phyloP scores from a whole-genome alignment of 2,329 filamentous ascomycete genomes.

The Macrophomina tecta region DNA sequence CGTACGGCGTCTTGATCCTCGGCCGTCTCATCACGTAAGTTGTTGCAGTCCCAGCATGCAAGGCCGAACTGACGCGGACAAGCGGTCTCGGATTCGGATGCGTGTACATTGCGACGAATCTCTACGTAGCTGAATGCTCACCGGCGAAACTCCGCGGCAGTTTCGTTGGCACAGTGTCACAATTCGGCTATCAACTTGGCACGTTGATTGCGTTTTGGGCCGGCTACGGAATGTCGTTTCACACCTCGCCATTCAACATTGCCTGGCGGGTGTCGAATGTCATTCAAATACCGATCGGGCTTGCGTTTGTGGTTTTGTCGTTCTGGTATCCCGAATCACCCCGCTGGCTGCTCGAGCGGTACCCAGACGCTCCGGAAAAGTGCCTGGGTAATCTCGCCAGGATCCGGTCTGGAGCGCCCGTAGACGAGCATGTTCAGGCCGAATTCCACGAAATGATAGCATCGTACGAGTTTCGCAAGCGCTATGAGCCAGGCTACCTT shows the following conservation, averaged over 20 bases:
- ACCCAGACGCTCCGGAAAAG: conserved; percentile 42
- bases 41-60: background rate
- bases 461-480: conserved; percentile 42
- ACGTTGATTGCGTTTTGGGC: conserved; percentile 54
- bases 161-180: conserved; percentile 49
- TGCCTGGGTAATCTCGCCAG: conserved; percentile 41
- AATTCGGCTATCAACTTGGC: conserved; percentile 53
- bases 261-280: conserved; percentile 52
- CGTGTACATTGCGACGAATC: conserved; percentile 50
- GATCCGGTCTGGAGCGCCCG: conserved; percentile 39
- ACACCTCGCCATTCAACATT: conserved; percentile 50
- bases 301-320: conserved; percentile 44
- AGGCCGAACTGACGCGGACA: conserved; percentile 6
- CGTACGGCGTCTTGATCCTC: conserved; percentile 48
- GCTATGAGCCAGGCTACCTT: conserved; percentile 41
- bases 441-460: conserved; percentile 50
- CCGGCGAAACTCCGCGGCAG: conserved; percentile 48
- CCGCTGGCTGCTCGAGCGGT: conserved; percentile 44
- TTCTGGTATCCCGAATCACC: conserved; percentile 50
- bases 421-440: conserved; percentile 39
- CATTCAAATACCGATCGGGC: conserved; percentile 51
- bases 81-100: conserved; percentile 51
- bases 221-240: conserved; percentile 53
- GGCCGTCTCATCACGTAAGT: conserved; percentile 48
- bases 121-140: conserved; percentile 52